Conservation (phyloP, 2,329 filamentous ascomycete species). For the Didymella pinodella region DNA sequence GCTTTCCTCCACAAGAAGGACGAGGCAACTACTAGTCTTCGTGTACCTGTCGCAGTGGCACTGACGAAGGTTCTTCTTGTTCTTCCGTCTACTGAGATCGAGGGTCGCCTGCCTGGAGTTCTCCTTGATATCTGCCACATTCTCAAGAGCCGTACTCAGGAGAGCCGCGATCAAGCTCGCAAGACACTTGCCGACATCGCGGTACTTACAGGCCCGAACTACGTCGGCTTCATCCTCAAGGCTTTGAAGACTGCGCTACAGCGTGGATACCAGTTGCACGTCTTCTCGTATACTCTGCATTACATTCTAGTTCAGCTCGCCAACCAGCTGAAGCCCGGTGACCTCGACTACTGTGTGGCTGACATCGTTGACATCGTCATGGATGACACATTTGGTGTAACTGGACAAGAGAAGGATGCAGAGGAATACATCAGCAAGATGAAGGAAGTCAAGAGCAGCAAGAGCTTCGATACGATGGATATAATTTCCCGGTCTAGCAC, state of each 20-base stretch:
- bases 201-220: constrained; percentile 78
- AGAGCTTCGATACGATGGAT: constrained; percentile 98
- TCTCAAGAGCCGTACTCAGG: constrained; percentile 84
- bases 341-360: constrained; percentile 85
- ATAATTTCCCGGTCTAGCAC: constrained; percentile 85
- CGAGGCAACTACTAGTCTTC: constrained; percentile 90
- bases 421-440: constrained; percentile 94
- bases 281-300: constrained; percentile 93
- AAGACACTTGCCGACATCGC: constrained; percentile 88
- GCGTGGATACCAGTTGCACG: constrained; percentile 90
- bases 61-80: constrained; percentile 86
- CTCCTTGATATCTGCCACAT: constrained; percentile 94
- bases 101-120: constrained; percentile 78
- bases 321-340: constrained; percentile 77
- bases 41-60: constrained; percentile 88
- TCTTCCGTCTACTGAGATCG: constrained; percentile 75
- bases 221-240: constrained; percentile 91
- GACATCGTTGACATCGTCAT: constrained; percentile 85
- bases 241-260: constrained; percentile 84
- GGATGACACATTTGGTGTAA: constrained; percentile 95
- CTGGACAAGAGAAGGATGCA: constrained; percentile 95
- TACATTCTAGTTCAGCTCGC: constrained; percentile 81
- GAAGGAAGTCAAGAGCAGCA: constrained; percentile 98
- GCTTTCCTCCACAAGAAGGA: constrained; percentile 92
- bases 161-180: constrained; percentile 88